Evolutionary conservation across 148 eudicot genomes (phyloP).

Genomic region (Chenopodium berlandieri): DNA sequence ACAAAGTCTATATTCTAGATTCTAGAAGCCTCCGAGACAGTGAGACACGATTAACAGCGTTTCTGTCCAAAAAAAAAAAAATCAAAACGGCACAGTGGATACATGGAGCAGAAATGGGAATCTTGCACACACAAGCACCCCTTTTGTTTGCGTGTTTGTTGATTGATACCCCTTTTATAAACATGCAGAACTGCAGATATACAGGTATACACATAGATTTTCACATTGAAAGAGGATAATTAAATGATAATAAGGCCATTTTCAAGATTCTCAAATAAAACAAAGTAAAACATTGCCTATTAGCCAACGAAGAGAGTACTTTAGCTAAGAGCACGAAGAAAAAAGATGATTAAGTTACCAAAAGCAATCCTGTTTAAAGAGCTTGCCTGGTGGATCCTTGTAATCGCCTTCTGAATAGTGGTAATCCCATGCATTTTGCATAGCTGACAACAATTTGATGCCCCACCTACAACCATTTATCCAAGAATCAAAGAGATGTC

Average conservation of each 20-base stretch:
- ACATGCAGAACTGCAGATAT: not conserved
- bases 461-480: conserved; percentile 60
- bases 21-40: not conserved
- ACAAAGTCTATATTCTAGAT: not conserved
- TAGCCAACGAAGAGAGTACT: not conserved
- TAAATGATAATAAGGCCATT: not conserved
- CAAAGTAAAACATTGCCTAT: not conserved
- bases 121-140: not conserved
- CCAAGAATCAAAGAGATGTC: conserved; percentile 12
- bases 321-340: not conserved
- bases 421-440: conserved; percentile 96
- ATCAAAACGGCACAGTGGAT: not conserved
- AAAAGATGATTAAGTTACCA: conserved; percentile 35
- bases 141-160: not conserved
- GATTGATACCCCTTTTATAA: not conserved
- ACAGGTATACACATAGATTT: not conserved
- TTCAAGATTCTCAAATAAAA: not conserved
- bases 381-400: conserved; percentile 98
- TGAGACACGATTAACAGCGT: not conserved
- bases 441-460: conserved; percentile 90
- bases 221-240: not conserved
- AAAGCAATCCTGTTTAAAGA: conserved; percentile 39
- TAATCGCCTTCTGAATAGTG: conserved; percentile 78
- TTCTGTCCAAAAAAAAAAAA: not conserved
- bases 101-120: not conserved